Conservation (phyloP, 2,329 filamentous ascomycete genomes). For the Paecilomyces niveus region DNA sequence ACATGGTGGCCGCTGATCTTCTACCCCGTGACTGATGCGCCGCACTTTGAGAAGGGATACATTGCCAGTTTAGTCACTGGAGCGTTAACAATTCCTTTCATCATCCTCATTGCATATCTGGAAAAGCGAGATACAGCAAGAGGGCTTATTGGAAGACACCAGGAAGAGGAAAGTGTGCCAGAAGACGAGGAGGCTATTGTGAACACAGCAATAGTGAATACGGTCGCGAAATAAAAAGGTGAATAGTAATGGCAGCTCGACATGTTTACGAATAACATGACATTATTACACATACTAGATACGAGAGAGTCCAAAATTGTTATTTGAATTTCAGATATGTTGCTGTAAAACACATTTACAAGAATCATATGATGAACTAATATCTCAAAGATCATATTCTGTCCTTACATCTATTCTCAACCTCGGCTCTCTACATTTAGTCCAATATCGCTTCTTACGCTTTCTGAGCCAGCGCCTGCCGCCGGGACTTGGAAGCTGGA, state of each 20-base stretch:
- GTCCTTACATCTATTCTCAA: background rate
- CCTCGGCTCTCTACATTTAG: background rate
- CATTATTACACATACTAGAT: background rate
- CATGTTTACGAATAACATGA: background rate
- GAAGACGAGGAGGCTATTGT: background rate
- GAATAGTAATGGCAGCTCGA: background rate
- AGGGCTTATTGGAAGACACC: slow-evolving; percentile 16
- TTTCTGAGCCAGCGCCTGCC: background rate
- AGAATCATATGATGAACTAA: background rate
- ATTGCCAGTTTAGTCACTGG: slow-evolving; percentile 35
- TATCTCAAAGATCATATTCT: background rate
- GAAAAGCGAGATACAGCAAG: slow-evolving; percentile 21
- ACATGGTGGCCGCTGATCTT: slow-evolving; percentile 38
- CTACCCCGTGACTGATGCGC: slow-evolving; percentile 35
- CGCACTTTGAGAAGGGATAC: slow-evolving; percentile 33
- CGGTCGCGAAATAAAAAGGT: background rate
- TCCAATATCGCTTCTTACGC: background rate
- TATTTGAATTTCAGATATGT: too few relatives aligned
- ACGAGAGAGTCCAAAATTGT: background rate
- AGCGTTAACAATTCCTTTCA: slow-evolving; percentile 28
- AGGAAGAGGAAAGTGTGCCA: background rate
- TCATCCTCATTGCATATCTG: slow-evolving; percentile 31
- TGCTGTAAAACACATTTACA: too few relatives aligned
- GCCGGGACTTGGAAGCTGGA: slow-evolving; percentile 2
- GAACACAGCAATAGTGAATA: background rate